A percentile compares a stretch with the other conserved stretches of the same genome.
Evolutionary conservation across 768 basidiomycete species (phyloP).

Genomic region (Rhizopogon roseolus): DNA sequence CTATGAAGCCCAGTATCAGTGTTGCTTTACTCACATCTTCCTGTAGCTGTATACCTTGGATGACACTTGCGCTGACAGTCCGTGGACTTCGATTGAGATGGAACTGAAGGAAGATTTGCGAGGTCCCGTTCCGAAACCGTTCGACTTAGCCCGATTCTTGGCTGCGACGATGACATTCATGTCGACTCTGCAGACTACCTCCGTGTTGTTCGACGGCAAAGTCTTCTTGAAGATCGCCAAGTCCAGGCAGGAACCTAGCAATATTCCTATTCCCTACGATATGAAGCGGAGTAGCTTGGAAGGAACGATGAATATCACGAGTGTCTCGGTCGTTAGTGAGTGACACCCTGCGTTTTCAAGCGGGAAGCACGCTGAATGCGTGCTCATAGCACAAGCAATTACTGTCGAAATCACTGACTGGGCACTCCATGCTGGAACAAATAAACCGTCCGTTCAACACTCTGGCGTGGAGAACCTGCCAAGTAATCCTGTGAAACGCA

Average conservation of each 20-base stretch:
- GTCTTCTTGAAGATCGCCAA: neutral
- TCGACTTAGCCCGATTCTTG: conserved; percentile 45
- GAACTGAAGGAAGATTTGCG: conserved; percentile 33
- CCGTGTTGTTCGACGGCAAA: conserved; percentile 2
- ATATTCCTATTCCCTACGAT: neutral
- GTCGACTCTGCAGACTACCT: conserved; percentile 24
- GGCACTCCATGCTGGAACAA: conserved; percentile 63
- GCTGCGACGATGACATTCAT: conserved; percentile 47
- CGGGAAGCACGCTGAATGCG: neutral
- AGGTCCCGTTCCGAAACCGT: conserved; percentile 34
- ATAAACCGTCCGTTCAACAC: conserved; percentile 36
- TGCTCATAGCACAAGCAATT: conserved; percentile 58
- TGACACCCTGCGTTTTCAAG: neutral
- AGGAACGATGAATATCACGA: neutral
- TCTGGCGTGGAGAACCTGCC: conserved; percentile 1
- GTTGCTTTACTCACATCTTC: neutral
- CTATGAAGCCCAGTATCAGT: neutral
- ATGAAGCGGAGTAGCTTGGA: neutral
- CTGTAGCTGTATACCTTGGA: neutral
- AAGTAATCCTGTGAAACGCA: conserved; percentile 1
- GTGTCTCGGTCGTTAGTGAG: neutral
- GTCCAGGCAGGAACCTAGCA: neutral
- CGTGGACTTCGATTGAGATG: conserved; percentile 47
- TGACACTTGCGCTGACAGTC: neutral
- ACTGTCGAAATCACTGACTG: conserved; percentile 70